Evolutionary conservation across 345 rosid genomes (phyloP), one percentile per base, ranked within the genome.

Genomic region (Garcia nutans): DNA sequence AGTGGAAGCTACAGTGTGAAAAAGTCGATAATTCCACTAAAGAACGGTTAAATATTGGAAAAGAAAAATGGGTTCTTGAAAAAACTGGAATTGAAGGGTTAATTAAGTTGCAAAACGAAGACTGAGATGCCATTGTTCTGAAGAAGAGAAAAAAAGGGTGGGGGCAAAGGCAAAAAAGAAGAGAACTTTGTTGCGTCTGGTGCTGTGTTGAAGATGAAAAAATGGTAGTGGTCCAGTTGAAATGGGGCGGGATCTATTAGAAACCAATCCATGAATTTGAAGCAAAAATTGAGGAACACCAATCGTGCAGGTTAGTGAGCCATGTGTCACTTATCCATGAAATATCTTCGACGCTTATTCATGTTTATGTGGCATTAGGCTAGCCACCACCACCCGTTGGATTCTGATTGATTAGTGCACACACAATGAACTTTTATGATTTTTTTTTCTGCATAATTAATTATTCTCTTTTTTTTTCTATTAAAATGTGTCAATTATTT

Each of bases 81-180:
- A 87, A 84, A 74, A 83, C 70, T 12, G 88, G 73, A 23, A 90
- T 80, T 41, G 91, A 83, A 23, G 87, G 89, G 37, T 82, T 83
- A 54, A 84, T 74, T 8, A 87, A 81, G 83, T 80, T 86, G 80
- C 83, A 84, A 71, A 88, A 81, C 76, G 85, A 71, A 84, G 93
- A 59, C 41, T 93, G 83, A 80, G 91, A 76, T 17, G 71, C 90
- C 97, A 92, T 92, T 66, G 77, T 82, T 75, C 22, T 0, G 56
- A 6, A 11, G 13, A 1, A 17, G 44, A 47, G 24, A 57, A 55
- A 22, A 23, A 28, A 3, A 22, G n/a, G 23, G 2, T 17, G 28
- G 20, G 13, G 23, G 10, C 52, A 0, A 22, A 42, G n/a, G 10
- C 20, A 63, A 37, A 74, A 74, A 70, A 47, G 28, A 22, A 8